These are phyloP conservation scores for Eimeria praecox DNA, from an alignment of 169 alveolate species.

Conservation along the genomic window DNA sequence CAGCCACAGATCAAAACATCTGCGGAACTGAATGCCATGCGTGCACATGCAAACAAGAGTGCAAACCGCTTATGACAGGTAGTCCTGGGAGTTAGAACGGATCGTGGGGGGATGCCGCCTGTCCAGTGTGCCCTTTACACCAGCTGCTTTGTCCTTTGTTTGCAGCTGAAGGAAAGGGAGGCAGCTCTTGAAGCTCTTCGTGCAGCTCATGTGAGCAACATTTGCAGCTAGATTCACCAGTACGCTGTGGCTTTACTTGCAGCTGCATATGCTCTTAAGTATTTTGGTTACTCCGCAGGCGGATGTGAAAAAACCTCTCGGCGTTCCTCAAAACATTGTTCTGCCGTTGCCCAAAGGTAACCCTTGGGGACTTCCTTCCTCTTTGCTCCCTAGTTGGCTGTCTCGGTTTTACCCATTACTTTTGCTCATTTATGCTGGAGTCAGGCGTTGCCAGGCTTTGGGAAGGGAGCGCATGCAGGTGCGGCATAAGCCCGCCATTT, in stretches of 20 bases:
- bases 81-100: too few species aligned
- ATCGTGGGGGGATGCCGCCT: too few species aligned
- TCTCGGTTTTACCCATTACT: not conserved
- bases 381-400: not conserved
- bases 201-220: slow-evolving; percentile 5
- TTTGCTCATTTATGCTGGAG: not conserved
- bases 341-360: slow-evolving; percentile 57
- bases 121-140: not conserved
- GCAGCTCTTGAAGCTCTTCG: slow-evolving; percentile 62
- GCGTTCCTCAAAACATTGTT: not conserved
- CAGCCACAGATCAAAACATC: too few species aligned
- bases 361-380: too few species aligned
- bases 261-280: too few species aligned
- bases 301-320: slow-evolving; percentile 46
- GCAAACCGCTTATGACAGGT: too few species aligned
- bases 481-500: not conserved
- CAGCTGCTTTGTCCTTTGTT: not conserved
- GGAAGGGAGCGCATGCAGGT: not conserved
- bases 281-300: slow-evolving; percentile 18
- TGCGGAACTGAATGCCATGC: too few species aligned
- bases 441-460: not conserved
- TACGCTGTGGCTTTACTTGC: too few species aligned
- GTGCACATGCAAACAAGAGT: too few species aligned
- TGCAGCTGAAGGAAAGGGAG: slow-evolving; percentile 66
- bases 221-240: not conserved